These are phyloP conservation scores for Colletotrichum higginsianum DNA, from an alignment of 2,329 filamentous ascomycete species.

Conservation along the genomic window DNA sequence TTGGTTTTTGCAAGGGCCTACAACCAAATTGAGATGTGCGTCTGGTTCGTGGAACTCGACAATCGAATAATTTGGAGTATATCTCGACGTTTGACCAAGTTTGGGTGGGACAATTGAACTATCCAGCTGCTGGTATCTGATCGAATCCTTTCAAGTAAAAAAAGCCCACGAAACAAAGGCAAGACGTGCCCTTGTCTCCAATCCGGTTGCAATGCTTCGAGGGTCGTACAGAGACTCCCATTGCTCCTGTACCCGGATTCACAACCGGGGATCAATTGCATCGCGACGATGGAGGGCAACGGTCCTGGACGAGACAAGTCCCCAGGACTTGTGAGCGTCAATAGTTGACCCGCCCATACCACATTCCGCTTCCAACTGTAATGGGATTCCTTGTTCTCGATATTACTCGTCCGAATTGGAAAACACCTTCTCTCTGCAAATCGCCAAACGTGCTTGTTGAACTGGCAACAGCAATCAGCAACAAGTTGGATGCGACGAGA, in stretches of 20 bases:
- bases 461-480: conserved; percentile 9
- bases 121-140: too few relatives aligned
- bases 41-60: too few relatives aligned
- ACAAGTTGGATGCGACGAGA: not conserved
- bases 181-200: too few relatives aligned
- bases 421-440: not conserved
- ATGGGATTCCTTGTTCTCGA: not conserved
- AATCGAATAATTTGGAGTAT: too few relatives aligned
- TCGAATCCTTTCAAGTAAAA: too few relatives aligned
- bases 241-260: not conserved
- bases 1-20: not conserved
- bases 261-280: too few relatives aligned
- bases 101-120: too few relatives aligned
- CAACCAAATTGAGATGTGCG: too few relatives aligned
- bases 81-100: too few relatives aligned
- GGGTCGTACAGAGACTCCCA: not conserved
- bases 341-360: not conserved
- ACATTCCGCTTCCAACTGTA: not conserved
- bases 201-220: not conserved
- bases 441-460: not conserved
- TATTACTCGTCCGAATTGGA: not conserved
- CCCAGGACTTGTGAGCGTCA: not conserved
- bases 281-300: too few relatives aligned
- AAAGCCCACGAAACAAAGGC: too few relatives aligned
- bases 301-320: too few relatives aligned